Conservation (phyloP, 495 filamentous ascomycete genomes). For the Neurospora tetrasperma region DNA sequence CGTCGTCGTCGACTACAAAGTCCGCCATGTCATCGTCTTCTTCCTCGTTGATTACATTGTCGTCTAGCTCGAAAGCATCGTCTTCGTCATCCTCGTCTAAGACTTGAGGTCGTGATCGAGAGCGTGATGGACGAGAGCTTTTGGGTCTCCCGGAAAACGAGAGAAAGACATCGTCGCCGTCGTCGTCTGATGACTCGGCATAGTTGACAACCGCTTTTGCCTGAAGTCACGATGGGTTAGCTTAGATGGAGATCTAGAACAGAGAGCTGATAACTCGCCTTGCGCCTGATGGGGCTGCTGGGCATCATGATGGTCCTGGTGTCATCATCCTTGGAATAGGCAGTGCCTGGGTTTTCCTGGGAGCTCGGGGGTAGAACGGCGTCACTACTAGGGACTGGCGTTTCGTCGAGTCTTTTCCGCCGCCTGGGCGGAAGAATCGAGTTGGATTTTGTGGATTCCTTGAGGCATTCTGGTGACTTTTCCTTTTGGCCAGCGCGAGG, state of each 20-base stretch:
- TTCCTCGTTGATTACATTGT: constrained; percentile 49
- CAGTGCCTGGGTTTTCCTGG: constrained; percentile 34
- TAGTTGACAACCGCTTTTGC: constrained; percentile 49
- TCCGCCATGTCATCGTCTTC: constrained; percentile 65
- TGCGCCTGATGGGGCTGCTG: constrained; percentile 49
- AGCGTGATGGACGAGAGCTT: constrained; percentile 20
- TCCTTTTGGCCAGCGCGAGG: constrained; percentile 15
- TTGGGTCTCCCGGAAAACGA: constrained; percentile 22
- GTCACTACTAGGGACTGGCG: constrained; percentile 78
- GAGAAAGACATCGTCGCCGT: constrained; percentile 48
- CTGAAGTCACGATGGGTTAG: constrained; percentile 26
- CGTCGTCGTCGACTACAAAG: constrained; percentile 81
- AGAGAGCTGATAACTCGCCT: constrained; percentile 23
- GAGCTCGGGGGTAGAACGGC: constrained; percentile 46
- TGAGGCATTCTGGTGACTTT: constrained; percentile 27
- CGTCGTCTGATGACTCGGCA: constrained; percentile 54
- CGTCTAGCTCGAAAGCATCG: constrained; percentile 55
- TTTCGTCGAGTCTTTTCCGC: constrained; percentile 40
- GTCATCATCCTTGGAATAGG: constrained; percentile 4
- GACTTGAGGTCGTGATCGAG: constrained; percentile 19
- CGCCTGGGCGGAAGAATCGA: constrained; percentile 16
- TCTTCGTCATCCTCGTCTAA: constrained; percentile 42
- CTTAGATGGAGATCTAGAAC: neutral
- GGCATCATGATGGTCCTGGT: constrained; percentile 31
- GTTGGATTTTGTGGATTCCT: constrained; percentile 38